Evolutionary conservation across 2,329 filamentous ascomycete genomes (phyloP).

Genomic region (Chalaropsis thielavioides): DNA sequence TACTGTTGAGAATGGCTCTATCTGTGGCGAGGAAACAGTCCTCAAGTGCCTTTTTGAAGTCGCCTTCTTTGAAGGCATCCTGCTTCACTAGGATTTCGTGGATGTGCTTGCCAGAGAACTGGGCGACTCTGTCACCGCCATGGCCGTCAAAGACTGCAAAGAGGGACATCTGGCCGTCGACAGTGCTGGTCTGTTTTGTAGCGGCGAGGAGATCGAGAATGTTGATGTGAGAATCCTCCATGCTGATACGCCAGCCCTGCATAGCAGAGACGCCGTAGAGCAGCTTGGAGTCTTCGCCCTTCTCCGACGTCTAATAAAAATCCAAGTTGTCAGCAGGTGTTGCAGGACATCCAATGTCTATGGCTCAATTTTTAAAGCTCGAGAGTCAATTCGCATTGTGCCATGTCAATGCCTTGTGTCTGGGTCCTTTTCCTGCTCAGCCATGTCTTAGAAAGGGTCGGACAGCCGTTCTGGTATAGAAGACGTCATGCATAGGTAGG

Average conservation of each 20-base stretch:
- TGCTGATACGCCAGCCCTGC: conserved; percentile 99
- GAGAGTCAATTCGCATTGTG: no score
- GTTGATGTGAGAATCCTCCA: conserved; percentile 91
- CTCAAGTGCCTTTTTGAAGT: conserved; percentile 91
- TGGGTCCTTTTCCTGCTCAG: neutral
- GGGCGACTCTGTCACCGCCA: conserved; percentile 88
- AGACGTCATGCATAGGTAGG: neutral
- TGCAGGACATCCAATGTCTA: neutral
- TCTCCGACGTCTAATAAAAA: conserved; percentile 57
- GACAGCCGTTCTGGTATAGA: neutral
- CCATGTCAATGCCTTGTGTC: neutral
- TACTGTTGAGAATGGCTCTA: conserved; percentile 89
- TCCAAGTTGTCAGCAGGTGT: conserved; percentile 9
- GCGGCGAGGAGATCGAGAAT: conserved; percentile 56
- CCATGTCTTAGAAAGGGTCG: conserved; percentile 8
- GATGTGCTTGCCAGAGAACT: conserved; percentile 84
- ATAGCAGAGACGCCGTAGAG: conserved; percentile 93
- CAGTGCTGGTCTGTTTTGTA: conserved; percentile 41
- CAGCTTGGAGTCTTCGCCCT: conserved; percentile 83
- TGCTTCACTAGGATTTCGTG: conserved; percentile 92
- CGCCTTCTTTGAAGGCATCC: conserved; percentile 76
- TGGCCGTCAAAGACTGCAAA: conserved; percentile 98
- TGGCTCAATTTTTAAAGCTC: no score
- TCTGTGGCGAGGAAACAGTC: conserved; percentile 95
- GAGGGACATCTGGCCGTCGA: conserved; percentile 69